Base-by-base conservation (phyloP, 2,329 filamentous ascomycete species). In the Fonsecaea erecta region DNA sequence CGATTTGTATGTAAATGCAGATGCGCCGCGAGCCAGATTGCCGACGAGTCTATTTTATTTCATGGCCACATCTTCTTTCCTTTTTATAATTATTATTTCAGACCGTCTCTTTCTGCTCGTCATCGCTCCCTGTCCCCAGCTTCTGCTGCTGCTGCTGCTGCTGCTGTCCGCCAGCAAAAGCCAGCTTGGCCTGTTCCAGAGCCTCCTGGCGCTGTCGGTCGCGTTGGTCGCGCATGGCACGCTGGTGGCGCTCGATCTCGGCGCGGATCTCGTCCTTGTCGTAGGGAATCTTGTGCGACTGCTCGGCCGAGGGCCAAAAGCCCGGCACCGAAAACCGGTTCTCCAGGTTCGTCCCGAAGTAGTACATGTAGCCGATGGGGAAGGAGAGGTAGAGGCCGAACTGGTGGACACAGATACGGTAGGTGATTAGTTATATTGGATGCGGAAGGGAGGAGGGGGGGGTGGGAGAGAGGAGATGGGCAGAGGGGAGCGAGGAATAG, bases 311-410 rank as follows among this genome's bases (percentile, higher is more conserved):
- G 30, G 95, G 95, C 95, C 95, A 99, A 84, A 99, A 99, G 64
- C 90, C 91, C 24, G 90, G 88, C 1, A 98, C 92, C 54, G 86
- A 82, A 83, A 99, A 99, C 70, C 92, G 90, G 71, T 90, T 86
- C 80, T 99, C 95, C 76, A 99, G 91, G 79, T 99, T 99, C 63
- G 93, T 97, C 76, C 95, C 95, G 79, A 98, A 99, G 83, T 99
- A 99, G 85, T 96, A 98, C 95, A 99, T 99, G 84, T 95, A 93
- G 73, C 92, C 93, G 74, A 99, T 98, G 18, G 95, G 95, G 81
- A 99, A 99, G 85, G 97, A 90, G 82, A 99, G 89, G 83, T 99
- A 99, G 86, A 96, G 91, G 82, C 94, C 93, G 79, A 99, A 99
- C 94, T 97, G 46, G 48, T 52, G 34, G 46, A n/a, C 51, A 14